Evolutionary conservation across 768 basidiomycete genomes (phyloP).

Genomic region (Suillus weaverae): DNA sequence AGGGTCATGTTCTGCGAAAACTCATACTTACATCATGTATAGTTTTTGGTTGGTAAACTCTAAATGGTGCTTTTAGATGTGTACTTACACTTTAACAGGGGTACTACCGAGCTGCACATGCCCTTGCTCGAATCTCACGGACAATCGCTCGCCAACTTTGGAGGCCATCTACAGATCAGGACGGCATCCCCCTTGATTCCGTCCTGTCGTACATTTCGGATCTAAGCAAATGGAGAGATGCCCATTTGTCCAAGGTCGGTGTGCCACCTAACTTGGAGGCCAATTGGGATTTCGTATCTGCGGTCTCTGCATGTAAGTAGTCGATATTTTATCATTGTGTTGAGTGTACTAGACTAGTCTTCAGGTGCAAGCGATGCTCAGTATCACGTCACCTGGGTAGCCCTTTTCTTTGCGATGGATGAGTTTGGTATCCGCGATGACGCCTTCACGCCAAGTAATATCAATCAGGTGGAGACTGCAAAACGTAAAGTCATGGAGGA

Average conservation of each 20-base stretch:
- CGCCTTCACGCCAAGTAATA: constrained; percentile 28
- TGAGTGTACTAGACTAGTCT: neutral
- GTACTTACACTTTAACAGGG: constrained; percentile 46
- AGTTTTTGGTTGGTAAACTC: constrained; percentile 65
- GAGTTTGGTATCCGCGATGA: constrained; percentile 81
- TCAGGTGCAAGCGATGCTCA: constrained; percentile 82
- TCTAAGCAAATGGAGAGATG: constrained; percentile 72
- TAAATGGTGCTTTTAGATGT: constrained; percentile 4
- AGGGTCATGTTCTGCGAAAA: neutral
- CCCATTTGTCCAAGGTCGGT: constrained; percentile 75
- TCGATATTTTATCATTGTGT: neutral
- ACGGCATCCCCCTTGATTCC: constrained; percentile 74
- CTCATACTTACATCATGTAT: constrained; percentile 12
- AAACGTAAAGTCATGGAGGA: constrained; percentile 78
- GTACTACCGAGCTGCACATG: constrained; percentile 81
- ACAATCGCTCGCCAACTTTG: constrained; percentile 81
- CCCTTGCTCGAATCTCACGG: constrained; percentile 80
- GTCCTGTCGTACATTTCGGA: constrained; percentile 55
- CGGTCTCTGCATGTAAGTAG: constrained; percentile 60
- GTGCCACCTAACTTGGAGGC: constrained; percentile 83
- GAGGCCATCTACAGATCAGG: constrained; percentile 72
- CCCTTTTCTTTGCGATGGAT: constrained; percentile 76
- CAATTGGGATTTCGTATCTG: constrained; percentile 87
- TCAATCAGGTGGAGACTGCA: constrained; percentile 64
- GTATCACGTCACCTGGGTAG: constrained; percentile 92